Conservation (phyloP, 129 eudicot species). For the Flaveria robusta region DNA sequence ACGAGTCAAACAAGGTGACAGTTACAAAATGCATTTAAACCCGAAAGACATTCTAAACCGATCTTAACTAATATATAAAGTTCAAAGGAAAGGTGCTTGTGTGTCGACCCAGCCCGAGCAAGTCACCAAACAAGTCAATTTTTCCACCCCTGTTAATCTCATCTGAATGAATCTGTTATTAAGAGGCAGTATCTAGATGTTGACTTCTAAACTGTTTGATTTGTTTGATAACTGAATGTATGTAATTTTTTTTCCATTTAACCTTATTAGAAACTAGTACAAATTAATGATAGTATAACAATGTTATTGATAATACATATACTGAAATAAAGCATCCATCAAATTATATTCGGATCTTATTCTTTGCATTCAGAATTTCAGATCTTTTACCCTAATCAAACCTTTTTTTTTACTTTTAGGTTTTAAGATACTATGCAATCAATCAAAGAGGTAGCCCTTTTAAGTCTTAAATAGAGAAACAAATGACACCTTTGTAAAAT, state of each 20-base stretch:
- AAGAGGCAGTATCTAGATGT: neutral
- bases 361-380: neutral
- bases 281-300: no score
- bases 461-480: neutral
- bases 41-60: neutral
- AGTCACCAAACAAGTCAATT: neutral
- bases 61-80: no score
- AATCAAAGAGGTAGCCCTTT: neutral
- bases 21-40: neutral
- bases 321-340: neutral
- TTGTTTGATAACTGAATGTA: no score
- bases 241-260: no score
- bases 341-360: neutral
- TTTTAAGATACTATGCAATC: no score
- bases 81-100: no score
- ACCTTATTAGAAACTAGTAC: no score
- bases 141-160: neutral
- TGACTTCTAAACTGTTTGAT: neutral
- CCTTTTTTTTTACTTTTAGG: conserved; percentile 13
- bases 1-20: neutral
- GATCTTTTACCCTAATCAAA: neutral
- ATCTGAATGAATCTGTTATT: neutral
- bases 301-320: neutral
- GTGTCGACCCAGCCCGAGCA: no score
- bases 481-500: conserved; percentile 6